Percentiles rank a stretch among this genome's conserved stretches.
Conservation (phyloP, 2,329 filamentous ascomycete species). For the Fusarium praegraminearum region DNA sequence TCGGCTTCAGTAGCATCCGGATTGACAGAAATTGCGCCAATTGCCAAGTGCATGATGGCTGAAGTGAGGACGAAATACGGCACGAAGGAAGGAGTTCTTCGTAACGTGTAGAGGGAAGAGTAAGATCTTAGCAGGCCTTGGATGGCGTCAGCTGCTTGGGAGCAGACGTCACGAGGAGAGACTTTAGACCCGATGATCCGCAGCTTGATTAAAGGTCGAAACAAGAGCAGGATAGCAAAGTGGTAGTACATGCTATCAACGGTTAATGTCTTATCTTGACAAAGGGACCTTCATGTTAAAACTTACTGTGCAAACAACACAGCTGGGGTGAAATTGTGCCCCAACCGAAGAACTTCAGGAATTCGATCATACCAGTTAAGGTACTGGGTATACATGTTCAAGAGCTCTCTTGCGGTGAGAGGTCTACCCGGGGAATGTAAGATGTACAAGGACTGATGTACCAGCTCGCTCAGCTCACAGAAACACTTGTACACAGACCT, state of each 20-base stretch:
- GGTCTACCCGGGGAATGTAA: constrained; percentile 77
- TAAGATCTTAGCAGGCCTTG: constrained; percentile 68
- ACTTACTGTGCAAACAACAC: constrained; percentile 80
- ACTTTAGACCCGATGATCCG: constrained; percentile 73
- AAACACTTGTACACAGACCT: constrained; percentile 76
- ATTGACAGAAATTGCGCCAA: constrained; percentile 56
- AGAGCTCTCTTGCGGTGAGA: constrained; percentile 72
- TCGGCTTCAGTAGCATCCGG: constrained; percentile 40
- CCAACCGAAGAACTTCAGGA: constrained; percentile 72
- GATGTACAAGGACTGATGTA: constrained; percentile 77
- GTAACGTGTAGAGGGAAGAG: constrained; percentile 68
- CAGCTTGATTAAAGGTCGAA: constrained; percentile 76
- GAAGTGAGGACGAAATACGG: constrained; percentile 72
- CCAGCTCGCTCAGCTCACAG: constrained; percentile 78
- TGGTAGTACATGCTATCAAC: constrained; percentile 74
- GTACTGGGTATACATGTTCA: constrained; percentile 75
- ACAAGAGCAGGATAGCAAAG: constrained; percentile 77
- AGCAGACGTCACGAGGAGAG: constrained; percentile 73
- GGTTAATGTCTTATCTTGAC: constrained; percentile 3
- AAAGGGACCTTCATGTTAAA: background rate
- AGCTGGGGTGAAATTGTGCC: constrained; percentile 77
- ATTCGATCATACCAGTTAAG: constrained; percentile 78
- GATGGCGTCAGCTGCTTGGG: constrained; percentile 70
- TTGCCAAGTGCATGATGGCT: constrained; percentile 70
- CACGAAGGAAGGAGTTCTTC: constrained; percentile 70